Evolutionary conservation across 192 early-diverging fungal genomes (phyloP).

Genomic region (Helicostylum pulchrum): DNA sequence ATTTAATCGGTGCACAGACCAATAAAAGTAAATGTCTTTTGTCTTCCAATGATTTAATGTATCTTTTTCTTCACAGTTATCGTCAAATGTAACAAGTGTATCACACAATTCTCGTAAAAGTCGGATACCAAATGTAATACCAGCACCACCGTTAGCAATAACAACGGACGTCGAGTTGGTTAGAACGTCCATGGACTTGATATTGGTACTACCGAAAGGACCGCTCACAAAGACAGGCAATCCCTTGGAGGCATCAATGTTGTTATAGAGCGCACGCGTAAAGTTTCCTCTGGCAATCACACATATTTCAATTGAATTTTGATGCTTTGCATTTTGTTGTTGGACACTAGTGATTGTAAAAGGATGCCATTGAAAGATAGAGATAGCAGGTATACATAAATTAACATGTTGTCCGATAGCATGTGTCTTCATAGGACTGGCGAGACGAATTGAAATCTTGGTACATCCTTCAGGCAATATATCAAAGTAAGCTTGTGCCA

Average conservation of each 20-base stretch:
- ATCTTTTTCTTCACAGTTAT: background rate
- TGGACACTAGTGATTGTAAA: conserved; percentile 45
- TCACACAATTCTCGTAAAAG: conserved; percentile 35
- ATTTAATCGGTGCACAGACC: conserved; percentile 18
- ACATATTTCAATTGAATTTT: conserved; percentile 30
- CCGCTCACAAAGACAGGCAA: conserved; percentile 40
- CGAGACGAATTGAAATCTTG: conserved; percentile 32
- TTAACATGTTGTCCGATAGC: conserved; percentile 44
- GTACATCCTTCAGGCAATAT: conserved; percentile 36
- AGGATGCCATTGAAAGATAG: conserved; percentile 53
- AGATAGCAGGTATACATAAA: conserved; percentile 47
- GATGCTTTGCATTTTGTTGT: background rate
- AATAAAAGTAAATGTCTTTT: conserved; percentile 23
- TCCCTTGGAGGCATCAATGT: conserved; percentile 36
- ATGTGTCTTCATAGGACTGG: conserved; percentile 26
- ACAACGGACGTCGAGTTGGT: conserved; percentile 19
- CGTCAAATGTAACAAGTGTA: conserved; percentile 1
- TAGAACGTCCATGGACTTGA: conserved; percentile 12
- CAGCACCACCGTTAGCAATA: conserved; percentile 45
- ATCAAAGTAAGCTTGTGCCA: conserved; percentile 35
- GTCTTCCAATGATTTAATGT: background rate
- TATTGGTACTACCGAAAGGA: conserved; percentile 29
- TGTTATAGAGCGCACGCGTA: conserved; percentile 34
- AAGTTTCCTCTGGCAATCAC: conserved; percentile 43
- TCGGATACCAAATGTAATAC: conserved; percentile 43